Conservation (phyloP, 208 protist genomes). For the Leishmania tarentolae region DNA sequence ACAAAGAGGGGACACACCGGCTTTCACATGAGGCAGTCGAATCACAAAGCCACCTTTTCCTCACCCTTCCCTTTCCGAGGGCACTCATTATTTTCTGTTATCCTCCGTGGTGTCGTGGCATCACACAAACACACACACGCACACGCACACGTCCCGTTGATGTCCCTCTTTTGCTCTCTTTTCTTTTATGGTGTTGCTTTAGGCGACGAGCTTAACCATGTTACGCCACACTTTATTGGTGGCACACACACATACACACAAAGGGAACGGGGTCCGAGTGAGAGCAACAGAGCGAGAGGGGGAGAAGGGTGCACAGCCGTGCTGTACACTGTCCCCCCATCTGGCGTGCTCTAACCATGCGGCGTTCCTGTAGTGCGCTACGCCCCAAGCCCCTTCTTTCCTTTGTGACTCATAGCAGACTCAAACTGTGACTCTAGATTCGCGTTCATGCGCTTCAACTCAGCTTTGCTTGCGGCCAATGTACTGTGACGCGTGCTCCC, state of each 20-base stretch:
- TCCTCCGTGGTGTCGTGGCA: not conserved
- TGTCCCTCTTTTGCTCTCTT: not conserved
- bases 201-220: not conserved
- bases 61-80: not conserved
- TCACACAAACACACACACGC: not conserved
- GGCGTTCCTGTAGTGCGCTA: constrained; percentile 11
- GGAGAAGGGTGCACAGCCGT: not conserved
- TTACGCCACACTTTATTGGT: not conserved
- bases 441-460: constrained; percentile 58
- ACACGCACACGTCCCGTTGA: not conserved
- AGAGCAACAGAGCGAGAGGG: not conserved
- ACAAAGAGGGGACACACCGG: not conserved
- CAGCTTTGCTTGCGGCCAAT: constrained; percentile 41
- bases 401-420: constrained; percentile 54
- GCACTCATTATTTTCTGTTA: not conserved
- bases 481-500: constrained; percentile 38
- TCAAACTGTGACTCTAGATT: constrained; percentile 75
- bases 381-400: constrained; percentile 79
- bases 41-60: not conserved
- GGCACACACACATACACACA: not conserved
- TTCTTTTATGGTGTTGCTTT: not conserved
- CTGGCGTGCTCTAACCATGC: not conserved
- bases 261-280: not conserved
- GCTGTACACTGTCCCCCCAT: not conserved
- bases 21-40: not conserved